Percentiles rank a stretch among this genome's conserved stretches.
phyloP scores from a whole-genome alignment of 2,329 filamentous ascomycete genomes.

The Metarhizium sp. region DNA sequence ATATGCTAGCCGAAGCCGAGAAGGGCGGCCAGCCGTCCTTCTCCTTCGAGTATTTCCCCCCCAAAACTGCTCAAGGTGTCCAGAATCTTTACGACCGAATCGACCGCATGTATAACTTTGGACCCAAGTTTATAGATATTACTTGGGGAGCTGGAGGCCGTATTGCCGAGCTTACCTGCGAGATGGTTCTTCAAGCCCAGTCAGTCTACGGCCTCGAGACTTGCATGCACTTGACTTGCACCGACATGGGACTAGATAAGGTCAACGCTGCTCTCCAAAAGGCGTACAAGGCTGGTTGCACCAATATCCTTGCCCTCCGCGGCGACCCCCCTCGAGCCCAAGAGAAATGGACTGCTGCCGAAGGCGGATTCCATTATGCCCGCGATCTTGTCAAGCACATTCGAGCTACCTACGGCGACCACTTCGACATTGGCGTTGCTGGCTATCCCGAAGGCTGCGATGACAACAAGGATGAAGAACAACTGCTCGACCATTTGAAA shows the following conservation, averaged over 20 bases:
- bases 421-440: slow-evolving; percentile 96
- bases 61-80: slow-evolving; percentile 93
- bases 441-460: slow-evolving; percentile 95
- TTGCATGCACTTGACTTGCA: slow-evolving; percentile 98
- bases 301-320: slow-evolving; percentile 88
- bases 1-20: slow-evolving; percentile 79
- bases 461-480: slow-evolving; percentile 79
- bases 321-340: slow-evolving; percentile 91
- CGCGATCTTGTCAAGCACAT: slow-evolving; percentile 85
- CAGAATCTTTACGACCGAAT: slow-evolving; percentile 99
- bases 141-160: slow-evolving; percentile 96
- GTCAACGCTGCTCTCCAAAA: slow-evolving; percentile 80
- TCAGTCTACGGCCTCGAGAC: slow-evolving; percentile 93
- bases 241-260: slow-evolving; percentile 90
- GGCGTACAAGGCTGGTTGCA: slow-evolving; percentile 92
- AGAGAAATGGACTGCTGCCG: slow-evolving; percentile 84
- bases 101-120: slow-evolving; percentile 95
- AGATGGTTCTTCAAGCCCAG: slow-evolving; percentile 96
- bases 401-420: slow-evolving; percentile 54
- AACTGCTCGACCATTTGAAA: slow-evolving; percentile 84
- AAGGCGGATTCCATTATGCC: slow-evolving; percentile 84
- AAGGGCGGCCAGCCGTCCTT: slow-evolving; percentile 75
- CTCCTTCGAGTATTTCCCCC: slow-evolving; percentile 99
- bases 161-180: slow-evolving; percentile 83
- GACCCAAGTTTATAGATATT: slow-evolving; percentile 93